These are phyloP conservation scores for Solanum medicagineum DNA, from an alignment of 257 asterid species.

Conservation along the genomic window DNA sequence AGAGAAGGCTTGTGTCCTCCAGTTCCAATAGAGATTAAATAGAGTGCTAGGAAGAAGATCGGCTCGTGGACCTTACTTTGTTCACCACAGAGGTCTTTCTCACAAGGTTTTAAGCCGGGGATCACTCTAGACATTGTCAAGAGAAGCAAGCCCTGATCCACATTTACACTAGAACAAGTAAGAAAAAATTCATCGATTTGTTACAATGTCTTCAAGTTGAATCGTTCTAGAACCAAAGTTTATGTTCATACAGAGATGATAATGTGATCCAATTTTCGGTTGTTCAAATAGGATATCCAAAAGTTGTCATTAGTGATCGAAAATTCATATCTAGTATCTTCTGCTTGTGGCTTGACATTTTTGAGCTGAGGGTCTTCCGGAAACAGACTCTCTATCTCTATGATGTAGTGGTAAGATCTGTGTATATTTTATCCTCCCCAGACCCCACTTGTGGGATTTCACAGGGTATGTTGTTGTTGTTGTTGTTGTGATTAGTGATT, in stretches of 20 bases:
- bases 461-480: too few relatives aligned
- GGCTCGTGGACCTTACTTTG: constrained; percentile 38
- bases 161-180: background rate
- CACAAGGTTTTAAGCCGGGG: constrained; percentile 52
- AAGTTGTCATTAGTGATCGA: background rate
- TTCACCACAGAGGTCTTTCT: constrained; percentile 1
- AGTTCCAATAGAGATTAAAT: constrained; percentile 70
- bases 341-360: too few relatives aligned
- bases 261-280: background rate
- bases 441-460: too few relatives aligned
- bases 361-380: too few relatives aligned
- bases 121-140: constrained; percentile 53
- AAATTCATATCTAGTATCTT: too few relatives aligned
- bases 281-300: background rate
- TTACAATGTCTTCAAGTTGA: background rate
- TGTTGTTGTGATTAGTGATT: background rate
- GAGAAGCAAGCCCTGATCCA: constrained; percentile 59
- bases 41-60: constrained; percentile 62
- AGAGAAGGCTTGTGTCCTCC: constrained; percentile 88
- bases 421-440: too few relatives aligned
- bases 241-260: background rate
- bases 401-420: too few relatives aligned
- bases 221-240: background rate
- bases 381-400: too few relatives aligned
- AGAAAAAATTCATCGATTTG: background rate